phyloP scores from a whole-genome alignment of 2,329 filamentous ascomycete species.

The Polytolypa hystricis region DNA sequence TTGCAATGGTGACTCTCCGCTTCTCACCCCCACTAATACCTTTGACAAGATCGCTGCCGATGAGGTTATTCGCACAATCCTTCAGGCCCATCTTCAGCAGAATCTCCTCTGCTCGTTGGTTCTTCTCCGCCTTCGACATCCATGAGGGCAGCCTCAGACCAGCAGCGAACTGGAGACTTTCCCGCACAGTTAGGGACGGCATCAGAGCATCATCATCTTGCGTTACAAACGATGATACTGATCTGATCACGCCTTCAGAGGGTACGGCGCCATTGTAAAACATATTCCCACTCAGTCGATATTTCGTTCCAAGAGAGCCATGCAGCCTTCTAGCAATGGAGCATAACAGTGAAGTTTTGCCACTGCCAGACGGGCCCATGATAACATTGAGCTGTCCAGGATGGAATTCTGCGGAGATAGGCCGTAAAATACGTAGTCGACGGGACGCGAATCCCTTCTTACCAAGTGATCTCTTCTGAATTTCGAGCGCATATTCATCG shows the following conservation, averaged over 20 bases:
- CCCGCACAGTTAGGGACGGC: slow-evolving; percentile 62
- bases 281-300: slow-evolving; percentile 51
- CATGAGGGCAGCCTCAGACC: slow-evolving; percentile 58
- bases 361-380: slow-evolving; percentile 68
- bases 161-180: slow-evolving; percentile 61
- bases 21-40: slow-evolving; percentile 74
- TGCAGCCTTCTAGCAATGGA: slow-evolving; percentile 59
- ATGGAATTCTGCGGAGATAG: slow-evolving; percentile 55
- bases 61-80: slow-evolving; percentile 63
- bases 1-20: slow-evolving; percentile 63
- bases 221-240: slow-evolving; percentile 64
- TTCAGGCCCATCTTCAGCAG: slow-evolving; percentile 65
- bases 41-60: slow-evolving; percentile 62
- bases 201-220: slow-evolving; percentile 68
- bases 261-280: slow-evolving; percentile 60
- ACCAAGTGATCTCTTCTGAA: slow-evolving; percentile 49
- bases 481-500: slow-evolving; percentile 50
- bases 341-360: slow-evolving; percentile 65
- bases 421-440: slow-evolving; percentile 47
- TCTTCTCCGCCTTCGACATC: slow-evolving; percentile 59
- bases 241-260: slow-evolving; percentile 57
- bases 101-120: slow-evolving; percentile 57
- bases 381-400: slow-evolving; percentile 63
- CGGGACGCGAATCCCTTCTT: slow-evolving; percentile 32
- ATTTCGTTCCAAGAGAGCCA: slow-evolving; percentile 50